Conservation (phyloP, 2,329 filamentous ascomycete species). For the Phialocephala subalpina region DNA sequence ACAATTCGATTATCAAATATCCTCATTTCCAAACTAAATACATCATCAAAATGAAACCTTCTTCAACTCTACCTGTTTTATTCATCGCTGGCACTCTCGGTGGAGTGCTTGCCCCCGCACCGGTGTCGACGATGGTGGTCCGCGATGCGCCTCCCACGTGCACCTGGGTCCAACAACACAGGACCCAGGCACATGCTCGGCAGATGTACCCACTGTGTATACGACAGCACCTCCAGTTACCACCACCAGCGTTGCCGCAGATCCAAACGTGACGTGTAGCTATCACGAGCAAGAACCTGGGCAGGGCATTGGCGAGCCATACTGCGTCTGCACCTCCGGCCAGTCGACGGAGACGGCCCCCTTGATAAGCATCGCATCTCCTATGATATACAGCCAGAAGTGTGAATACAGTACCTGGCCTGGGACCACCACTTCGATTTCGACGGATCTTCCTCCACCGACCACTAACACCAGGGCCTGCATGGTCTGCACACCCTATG, state of each 20-base stretch:
- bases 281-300: not conserved
- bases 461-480: slow-evolving; percentile 15
- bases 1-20: slow-evolving; percentile 7
- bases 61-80: slow-evolving; percentile 2
- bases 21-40: slow-evolving; percentile 1
- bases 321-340: slow-evolving; percentile 12
- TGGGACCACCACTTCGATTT: slow-evolving; percentile 13
- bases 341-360: not conserved
- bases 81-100: slow-evolving; percentile 4
- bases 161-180: not conserved
- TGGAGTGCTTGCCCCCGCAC: slow-evolving; percentile 11
- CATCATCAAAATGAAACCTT: slow-evolving; percentile 10
- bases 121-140: slow-evolving; percentile 5
- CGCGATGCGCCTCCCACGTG: slow-evolving; percentile 7
- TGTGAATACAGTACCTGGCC: slow-evolving; percentile 17
- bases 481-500: slow-evolving; percentile 17
- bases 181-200: not conserved
- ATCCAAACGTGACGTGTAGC: not conserved
- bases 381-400: slow-evolving; percentile 1
- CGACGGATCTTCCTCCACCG: slow-evolving; percentile 13
- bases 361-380: not conserved
- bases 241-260: not conserved
- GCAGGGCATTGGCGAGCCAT: slow-evolving; percentile 5
- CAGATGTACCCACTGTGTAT: not conserved
- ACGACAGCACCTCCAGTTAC: not conserved